Evolutionary conservation across 2,329 filamentous ascomycete genomes (phyloP).

Genomic region (Helotiales sp.): DNA sequence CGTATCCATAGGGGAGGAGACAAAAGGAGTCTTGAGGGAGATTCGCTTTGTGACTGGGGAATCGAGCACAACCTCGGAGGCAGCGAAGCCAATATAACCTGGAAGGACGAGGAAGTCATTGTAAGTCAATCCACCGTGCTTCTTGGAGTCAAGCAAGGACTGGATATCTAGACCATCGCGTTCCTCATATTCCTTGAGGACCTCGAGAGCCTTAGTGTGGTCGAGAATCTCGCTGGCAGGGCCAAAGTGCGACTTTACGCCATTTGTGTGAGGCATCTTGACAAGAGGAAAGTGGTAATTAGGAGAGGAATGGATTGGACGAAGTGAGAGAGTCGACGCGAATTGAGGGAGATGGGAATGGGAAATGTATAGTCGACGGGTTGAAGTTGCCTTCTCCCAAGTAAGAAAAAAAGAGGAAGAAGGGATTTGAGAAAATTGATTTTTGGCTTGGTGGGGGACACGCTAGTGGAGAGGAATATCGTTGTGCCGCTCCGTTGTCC

Average conservation of each 20-base stretch:
- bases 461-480: conserved; percentile 20
- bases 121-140: conserved; percentile 93
- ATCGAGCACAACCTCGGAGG: conserved; percentile 85
- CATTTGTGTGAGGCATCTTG: conserved; percentile 76
- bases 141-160: conserved; percentile 87
- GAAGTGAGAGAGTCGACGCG: conserved; percentile 48
- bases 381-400: conserved; percentile 63
- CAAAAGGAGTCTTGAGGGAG: conserved; percentile 92
- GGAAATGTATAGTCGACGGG: conserved; percentile 59
- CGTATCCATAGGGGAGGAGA: conserved; percentile 99
- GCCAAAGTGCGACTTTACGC: conserved; percentile 55
- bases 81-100: conserved; percentile 97
- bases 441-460: conserved; percentile 23
- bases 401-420: conserved; percentile 50
- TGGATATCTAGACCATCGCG: conserved; percentile 87
- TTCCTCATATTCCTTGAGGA: conserved; percentile 79
- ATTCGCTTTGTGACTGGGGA: conserved; percentile 95
- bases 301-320: conserved; percentile 34
- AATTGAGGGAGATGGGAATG: conserved; percentile 42
- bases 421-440: conserved; percentile 24
- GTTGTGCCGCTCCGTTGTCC: conserved; percentile 19
- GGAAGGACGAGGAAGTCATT: conserved; percentile 98
- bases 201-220: conserved; percentile 75
- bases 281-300: conserved; percentile 39
- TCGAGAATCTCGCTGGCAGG: conserved; percentile 63